Percentiles rank a stretch among this genome's conserved stretches.
Conservation (phyloP, 2,329 filamentous ascomycete genomes). For the Fusarium austroafricanum region DNA sequence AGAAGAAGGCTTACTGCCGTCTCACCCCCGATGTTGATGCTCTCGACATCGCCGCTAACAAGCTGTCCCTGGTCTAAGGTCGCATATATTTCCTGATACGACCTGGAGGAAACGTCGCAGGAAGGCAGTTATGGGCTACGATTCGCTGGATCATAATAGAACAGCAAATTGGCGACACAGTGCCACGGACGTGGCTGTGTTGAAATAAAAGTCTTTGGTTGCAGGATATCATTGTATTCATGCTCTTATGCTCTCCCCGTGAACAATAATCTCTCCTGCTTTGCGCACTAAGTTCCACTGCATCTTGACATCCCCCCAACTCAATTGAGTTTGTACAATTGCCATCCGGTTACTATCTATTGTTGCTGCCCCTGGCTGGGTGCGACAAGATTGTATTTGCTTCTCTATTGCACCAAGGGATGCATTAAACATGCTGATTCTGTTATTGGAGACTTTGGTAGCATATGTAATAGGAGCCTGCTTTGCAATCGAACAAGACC, state of each 20-base stretch:
- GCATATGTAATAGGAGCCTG: too few species aligned
- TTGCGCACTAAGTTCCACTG: neutral
- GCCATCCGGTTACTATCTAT: too few species aligned
- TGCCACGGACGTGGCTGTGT: neutral
- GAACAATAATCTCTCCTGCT: neutral
- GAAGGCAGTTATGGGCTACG: neutral
- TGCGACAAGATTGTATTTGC: too few species aligned
- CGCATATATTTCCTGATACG: neutral
- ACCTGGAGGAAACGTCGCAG: neutral
- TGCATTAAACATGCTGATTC: too few species aligned
- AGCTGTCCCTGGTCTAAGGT: constrained; percentile 82
- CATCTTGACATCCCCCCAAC: too few species aligned
- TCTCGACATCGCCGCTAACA: constrained; percentile 98
- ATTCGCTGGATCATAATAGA: neutral
- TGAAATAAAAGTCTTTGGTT: neutral
- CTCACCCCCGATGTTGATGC: constrained; percentile 97
- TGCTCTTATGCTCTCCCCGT: neutral
- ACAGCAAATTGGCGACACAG: neutral
- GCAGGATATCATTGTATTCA: neutral
- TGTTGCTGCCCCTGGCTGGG: too few species aligned
- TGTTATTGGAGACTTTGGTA: too few species aligned
- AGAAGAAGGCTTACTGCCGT: constrained; percentile 98
- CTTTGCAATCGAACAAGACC: too few species aligned
- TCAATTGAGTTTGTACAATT: too few species aligned
- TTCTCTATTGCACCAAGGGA: too few species aligned